Conservation (phyloP, 163 green algal genomes). For the Scenedesmus sp. region DNA sequence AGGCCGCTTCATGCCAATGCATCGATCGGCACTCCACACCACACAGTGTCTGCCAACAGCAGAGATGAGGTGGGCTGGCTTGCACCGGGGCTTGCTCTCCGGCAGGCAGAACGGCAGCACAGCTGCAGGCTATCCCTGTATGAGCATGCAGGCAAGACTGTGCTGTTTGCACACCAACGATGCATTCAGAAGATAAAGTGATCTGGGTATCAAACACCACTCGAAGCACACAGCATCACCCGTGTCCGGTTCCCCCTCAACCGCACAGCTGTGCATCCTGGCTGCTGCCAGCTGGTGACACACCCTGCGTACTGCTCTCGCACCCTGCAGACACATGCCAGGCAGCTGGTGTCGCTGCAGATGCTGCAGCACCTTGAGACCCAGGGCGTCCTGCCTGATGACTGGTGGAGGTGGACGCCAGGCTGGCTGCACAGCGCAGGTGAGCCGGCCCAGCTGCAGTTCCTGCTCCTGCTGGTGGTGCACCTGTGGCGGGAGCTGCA, state of each 20-base stretch:
- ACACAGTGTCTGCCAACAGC: not conserved
- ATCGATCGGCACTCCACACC: not conserved
- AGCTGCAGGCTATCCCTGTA: not conserved
- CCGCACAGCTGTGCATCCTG: not conserved
- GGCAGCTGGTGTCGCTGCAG: not conserved
- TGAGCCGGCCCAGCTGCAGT: not conserved
- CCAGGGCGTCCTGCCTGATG: not conserved
- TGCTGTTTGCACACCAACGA: not conserved
- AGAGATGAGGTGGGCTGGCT: not conserved
- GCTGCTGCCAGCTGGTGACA: not conserved
- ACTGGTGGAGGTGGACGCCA: slow-evolving; percentile 4
- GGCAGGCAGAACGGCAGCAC: not conserved
- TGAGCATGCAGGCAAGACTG: not conserved
- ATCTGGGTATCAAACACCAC: not conserved
- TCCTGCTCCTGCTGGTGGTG: not conserved
- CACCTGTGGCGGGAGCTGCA: not conserved
- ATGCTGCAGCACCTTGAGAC: slow-evolving; percentile 30
- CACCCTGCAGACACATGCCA: not conserved
- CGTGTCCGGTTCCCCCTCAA: not conserved
- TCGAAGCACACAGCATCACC: not conserved
- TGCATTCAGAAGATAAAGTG: too few relatives aligned
- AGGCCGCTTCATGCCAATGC: not conserved
- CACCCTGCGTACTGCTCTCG: not conserved
- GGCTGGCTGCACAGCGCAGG: slow-evolving; percentile 2
- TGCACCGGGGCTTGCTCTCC: not conserved